A percentile compares a stretch with the other conserved stretches of the same genome.
Conservation (phyloP, 768 basidiomycete species). For the Pholiota conissans region DNA sequence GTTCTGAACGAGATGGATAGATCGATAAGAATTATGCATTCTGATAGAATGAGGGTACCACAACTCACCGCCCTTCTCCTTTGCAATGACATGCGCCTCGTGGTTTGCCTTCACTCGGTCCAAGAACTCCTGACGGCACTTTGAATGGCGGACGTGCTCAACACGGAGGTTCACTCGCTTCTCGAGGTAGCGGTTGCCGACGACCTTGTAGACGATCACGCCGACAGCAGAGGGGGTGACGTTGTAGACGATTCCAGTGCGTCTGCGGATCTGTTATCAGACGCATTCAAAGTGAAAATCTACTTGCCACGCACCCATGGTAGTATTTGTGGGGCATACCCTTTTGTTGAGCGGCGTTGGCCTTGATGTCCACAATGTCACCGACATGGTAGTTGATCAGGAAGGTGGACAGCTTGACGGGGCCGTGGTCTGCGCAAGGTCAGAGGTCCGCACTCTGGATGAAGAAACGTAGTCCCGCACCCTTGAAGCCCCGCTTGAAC, state of each 20-base stretch:
- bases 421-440: conserved; percentile 74
- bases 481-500: conserved; percentile 99
- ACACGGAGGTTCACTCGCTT: conserved; percentile 98
- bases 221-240: conserved; percentile 94
- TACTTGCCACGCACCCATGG: conserved; percentile 71
- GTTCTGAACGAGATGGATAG: conserved; percentile 46
- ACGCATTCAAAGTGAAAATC: not conserved
- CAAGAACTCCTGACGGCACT: conserved; percentile 97
- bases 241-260: conserved; percentile 98
- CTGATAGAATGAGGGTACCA: not conserved
- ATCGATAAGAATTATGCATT: not conserved
- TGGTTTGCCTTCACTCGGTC: conserved; percentile 94
- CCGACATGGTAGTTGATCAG: conserved; percentile 92
- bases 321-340: conserved; percentile 99
- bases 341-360: conserved; percentile 98
- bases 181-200: conserved; percentile 98
- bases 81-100: conserved; percentile 77
- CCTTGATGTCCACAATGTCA: conserved; percentile 99
- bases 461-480: conserved; percentile 46
- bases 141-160: conserved; percentile 95
- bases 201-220: conserved; percentile 97
- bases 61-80: conserved; percentile 84
- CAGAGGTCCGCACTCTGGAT: conserved; percentile 12
- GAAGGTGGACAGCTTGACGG: conserved; percentile 89
- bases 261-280: conserved; percentile 46